A percentile compares a stretch with the other conserved stretches of the same genome.
These are phyloP conservation scores for Tylopilus subfusipes DNA, from an alignment of 768 basidiomycete species.

Conservation along the genomic window DNA sequence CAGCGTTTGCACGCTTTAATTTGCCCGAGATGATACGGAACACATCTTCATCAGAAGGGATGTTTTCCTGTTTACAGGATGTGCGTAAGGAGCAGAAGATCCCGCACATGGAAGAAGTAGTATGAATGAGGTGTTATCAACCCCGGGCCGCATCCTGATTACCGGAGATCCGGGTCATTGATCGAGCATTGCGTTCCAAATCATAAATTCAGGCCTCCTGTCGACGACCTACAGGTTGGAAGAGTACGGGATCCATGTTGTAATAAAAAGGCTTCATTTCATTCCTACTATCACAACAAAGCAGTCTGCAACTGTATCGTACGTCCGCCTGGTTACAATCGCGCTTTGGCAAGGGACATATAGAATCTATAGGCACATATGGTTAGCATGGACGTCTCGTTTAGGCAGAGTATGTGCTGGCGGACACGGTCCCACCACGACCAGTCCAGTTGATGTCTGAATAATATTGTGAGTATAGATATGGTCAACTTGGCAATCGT, in stretches of 20 bases:
- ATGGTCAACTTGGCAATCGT: neutral
- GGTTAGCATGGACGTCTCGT: neutral
- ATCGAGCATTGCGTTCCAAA: neutral
- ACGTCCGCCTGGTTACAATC: conserved; percentile 15
- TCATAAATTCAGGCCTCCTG: too few species aligned
- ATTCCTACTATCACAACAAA: conserved; percentile 15
- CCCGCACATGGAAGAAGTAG: conserved; percentile 55
- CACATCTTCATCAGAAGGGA: conserved; percentile 5
- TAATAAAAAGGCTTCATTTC: conserved; percentile 2
- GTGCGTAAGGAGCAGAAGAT: conserved; percentile 51
- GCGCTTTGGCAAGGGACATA: conserved; percentile 1
- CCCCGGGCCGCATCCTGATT: too few species aligned
- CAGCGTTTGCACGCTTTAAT: conserved; percentile 49
- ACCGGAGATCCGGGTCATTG: neutral
- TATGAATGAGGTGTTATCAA: neutral
- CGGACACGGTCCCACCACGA: conserved; percentile 91
- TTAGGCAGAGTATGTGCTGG: conserved; percentile 77
- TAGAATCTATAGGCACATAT: conserved; percentile 18
- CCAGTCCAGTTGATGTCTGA: conserved; percentile 98
- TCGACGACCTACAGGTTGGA: too few species aligned
- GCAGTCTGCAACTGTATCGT: conserved; percentile 13
- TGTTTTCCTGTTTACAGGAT: conserved; percentile 5
- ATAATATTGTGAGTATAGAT: neutral
- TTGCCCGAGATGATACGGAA: conserved; percentile 27
- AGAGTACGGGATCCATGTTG: too few species aligned